Conservation (phyloP, 768 basidiomycete species). For the Kwoniella dendrophila region DNA sequence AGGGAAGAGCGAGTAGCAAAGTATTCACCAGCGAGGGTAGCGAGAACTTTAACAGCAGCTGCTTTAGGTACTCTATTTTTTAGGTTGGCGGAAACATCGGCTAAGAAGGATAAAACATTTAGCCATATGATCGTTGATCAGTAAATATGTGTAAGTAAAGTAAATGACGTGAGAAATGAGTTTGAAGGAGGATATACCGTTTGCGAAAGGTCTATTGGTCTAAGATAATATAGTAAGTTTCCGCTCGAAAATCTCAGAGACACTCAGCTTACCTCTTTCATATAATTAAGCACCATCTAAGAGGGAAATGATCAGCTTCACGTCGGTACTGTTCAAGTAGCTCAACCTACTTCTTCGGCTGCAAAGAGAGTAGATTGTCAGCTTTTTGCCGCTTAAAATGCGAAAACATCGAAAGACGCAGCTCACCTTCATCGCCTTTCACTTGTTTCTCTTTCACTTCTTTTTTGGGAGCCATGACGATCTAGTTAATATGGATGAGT, state of each 20-base stretch:
- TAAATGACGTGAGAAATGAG: not conserved
- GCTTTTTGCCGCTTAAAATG: not conserved
- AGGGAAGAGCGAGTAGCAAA: not conserved
- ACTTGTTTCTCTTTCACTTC: constrained; percentile 47
- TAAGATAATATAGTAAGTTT: constrained; percentile 50
- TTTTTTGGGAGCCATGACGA: constrained; percentile 50
- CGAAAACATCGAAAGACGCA: not conserved
- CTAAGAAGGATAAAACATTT: constrained; percentile 48
- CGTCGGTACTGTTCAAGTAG: not conserved
- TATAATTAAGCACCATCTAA: constrained; percentile 68
- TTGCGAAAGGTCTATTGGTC: constrained; percentile 94
- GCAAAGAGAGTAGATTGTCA: not conserved
- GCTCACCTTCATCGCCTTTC: constrained; percentile 55
- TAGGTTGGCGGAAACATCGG: constrained; percentile 86
- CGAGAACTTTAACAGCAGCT: constrained; percentile 78
- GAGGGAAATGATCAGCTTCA: not conserved
- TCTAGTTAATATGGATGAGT: not conserved
- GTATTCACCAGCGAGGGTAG: constrained; percentile 64
- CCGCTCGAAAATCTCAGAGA: not conserved
- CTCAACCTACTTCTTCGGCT: constrained; percentile 45
- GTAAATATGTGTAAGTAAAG: not conserved
- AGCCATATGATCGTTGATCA: not conserved
- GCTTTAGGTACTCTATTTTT: constrained; percentile 86
- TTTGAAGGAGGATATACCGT: constrained; percentile 54
- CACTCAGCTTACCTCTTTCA: constrained; percentile 59